Evolutionary conservation across 2,329 filamentous ascomycete genomes (phyloP), one percentile per base, ranked within the genome.

Genomic region (Ilyonectria destructans): DNA sequence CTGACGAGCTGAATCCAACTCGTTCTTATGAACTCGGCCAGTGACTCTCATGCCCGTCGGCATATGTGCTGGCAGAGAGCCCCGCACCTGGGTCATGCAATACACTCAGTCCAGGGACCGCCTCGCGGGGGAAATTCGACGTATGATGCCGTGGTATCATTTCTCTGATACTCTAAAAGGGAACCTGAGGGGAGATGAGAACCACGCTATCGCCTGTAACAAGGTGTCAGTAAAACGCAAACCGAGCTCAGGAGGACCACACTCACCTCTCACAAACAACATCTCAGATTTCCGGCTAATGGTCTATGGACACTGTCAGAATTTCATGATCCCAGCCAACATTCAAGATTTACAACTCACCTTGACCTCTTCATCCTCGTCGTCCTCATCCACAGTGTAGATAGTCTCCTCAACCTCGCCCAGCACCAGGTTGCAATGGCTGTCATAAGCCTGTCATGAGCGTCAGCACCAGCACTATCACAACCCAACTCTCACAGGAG

Each of bases 331-430:
- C 21, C 15, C 17, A 26, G 26, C 23, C 21, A 13, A 40, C 21
- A 37, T 17, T 17, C 29, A 10, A 21, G n/a, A 9, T 2, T 58
- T 3, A 1, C 15, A 23, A n/a, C 71, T 65, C 65, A 95, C 93
- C 86, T 91, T 93, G 76, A 94, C 86, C 31, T 90, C 89, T 65
- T 96, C 92, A 23, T 94, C 92, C 17, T 97, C 94, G 15, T 97
- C 94, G n/a, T 95, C 93, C 68, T 97, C 95, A 67, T 97, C 95
- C 5, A 97, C 91, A 37, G 96, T 87, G 80, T 97, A 99, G 74
- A 99, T 95, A 7, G 96, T 98, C 86, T 99, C 96, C 79, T 98
- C 95, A 5, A 98, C 96, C 73, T 99, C 96, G 62, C 96, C 96
- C 6, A 99, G 88, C 6, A 99, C 94, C 51, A 99, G 84, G 79